Evolutionary conservation across 345 rosid species (phyloP).

Genomic region (Rhizophora apiculata): DNA sequence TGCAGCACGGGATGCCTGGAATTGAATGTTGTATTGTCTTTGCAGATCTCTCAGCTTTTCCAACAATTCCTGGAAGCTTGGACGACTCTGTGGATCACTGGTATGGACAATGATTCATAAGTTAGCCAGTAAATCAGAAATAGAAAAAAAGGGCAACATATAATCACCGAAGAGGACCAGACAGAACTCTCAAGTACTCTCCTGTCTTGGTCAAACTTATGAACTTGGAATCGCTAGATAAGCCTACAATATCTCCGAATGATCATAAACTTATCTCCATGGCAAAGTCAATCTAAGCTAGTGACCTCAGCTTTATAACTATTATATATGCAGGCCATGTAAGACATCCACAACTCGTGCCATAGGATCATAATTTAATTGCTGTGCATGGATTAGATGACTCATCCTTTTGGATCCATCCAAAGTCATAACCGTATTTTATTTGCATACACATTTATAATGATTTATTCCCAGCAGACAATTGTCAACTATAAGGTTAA

Average conservation of each 20-base stretch:
- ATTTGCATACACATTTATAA: neutral
- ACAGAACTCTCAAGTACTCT: neutral
- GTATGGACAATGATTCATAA: slow-evolving; percentile 13
- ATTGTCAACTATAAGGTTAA: neutral
- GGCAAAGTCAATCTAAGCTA: slow-evolving; percentile 8
- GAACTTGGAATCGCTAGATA: neutral
- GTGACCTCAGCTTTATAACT: neutral
- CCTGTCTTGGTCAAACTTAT: slow-evolving; percentile 7
- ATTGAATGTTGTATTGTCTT: slow-evolving; percentile 53
- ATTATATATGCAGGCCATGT: neutral
- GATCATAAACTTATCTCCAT: neutral
- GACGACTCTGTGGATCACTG: slow-evolving; percentile 77
- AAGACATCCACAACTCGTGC: neutral
- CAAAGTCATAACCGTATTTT: neutral
- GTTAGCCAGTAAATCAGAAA: slow-evolving; percentile 5
- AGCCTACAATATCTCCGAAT: neutral
- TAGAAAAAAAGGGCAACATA: neutral
- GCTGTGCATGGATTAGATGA: neutral
- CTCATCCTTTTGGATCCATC: neutral
- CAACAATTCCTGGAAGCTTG: slow-evolving; percentile 83
- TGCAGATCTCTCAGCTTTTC: slow-evolving; percentile 78
- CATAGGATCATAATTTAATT: neutral
- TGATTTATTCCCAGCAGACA: neutral
- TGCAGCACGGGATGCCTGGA: slow-evolving; percentile 64
- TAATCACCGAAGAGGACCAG: no score